Evolutionary conservation across 176 grass and related monocot genomes (phyloP), one percentile per base, ranked within the genome.

Genomic region (Urochloa ruziziensis): DNA sequence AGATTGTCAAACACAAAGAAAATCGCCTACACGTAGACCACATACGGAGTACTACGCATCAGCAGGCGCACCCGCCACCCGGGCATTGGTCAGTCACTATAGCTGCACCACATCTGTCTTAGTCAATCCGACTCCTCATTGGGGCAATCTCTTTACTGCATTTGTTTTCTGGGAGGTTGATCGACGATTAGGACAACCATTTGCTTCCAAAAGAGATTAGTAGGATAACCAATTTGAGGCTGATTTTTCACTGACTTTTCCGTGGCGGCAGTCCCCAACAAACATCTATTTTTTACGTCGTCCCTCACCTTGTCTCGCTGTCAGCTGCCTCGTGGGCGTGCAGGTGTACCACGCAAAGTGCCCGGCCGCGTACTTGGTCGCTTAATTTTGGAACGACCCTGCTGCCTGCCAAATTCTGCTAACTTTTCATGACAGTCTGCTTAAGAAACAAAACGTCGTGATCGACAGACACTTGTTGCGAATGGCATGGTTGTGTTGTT

Each of bases 11-110:
- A 47, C 47, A 52, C 14, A 58, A n/a, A 28, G 56, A 67, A 46
- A 67, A 57, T 74, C 60, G 47, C 21, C 5, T 57, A 66, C 85
- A 86, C 69, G 69, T 74, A 65, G 77, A 58, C 7, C 18, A 25
- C n/a, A n/a, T n/a, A n/a, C n/a, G n/a, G n/a, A n/a, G n/a, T n/a
- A n/a, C n/a, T 7, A 57, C 68, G 19, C 33, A 57, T 48, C 68
- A 54, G 17, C 24, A 52, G 33, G 59, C n/a, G 7, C 43, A 48
- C 13, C 23, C 14, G 67, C 34, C 47, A 21, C 43, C 29, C 2
- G 76, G 44, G 7, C 42, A 58, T 46, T 15, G 54, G 52, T 36
- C 8, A 6, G 14, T 17, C 3, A 34, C 6, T 13, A 70, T n/a
- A n/a, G n/a, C n/a, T n/a, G 39, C 2, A 25, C 15, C n/a, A 52